Percentiles rank a stretch among this genome's conserved stretches.
These are phyloP conservation scores for Phaeosphaeria sp. DNA, from an alignment of 2,329 filamentous ascomycete species.

Conservation along the genomic window DNA sequence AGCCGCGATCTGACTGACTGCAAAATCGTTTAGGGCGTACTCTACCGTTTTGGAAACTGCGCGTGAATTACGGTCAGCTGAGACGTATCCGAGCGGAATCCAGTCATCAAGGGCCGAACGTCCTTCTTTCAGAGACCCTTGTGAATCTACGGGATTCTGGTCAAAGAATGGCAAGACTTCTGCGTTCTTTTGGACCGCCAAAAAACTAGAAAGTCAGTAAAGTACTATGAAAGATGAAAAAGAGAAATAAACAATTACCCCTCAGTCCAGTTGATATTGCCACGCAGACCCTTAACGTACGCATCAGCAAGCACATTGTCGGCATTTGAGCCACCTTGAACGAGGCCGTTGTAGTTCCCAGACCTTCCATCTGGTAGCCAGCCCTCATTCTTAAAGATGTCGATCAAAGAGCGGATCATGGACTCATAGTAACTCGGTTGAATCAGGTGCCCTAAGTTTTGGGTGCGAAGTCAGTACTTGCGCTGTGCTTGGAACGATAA, in stretches of 20 bases:
- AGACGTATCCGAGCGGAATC: slow-evolving; percentile 52
- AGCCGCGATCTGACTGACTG: slow-evolving; percentile 49
- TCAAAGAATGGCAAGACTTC: slow-evolving; percentile 58
- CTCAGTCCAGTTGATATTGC: slow-evolving; percentile 71
- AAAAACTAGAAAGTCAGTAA: no score
- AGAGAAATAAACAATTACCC: no score
- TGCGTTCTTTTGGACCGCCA: slow-evolving; percentile 74
- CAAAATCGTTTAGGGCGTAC: slow-evolving; percentile 54
- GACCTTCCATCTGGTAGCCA: slow-evolving; percentile 73
- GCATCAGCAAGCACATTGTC: slow-evolving; percentile 67
- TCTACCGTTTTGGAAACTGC: slow-evolving; percentile 52
- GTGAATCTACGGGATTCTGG: slow-evolving; percentile 41
- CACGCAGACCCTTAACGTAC: slow-evolving; percentile 68
- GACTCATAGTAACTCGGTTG: slow-evolving; percentile 68
- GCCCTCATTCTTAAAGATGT: slow-evolving; percentile 66
- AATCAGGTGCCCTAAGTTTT: no score
- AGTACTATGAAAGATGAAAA: no score
- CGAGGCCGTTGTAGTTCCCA: slow-evolving; percentile 62
- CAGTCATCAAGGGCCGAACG: slow-evolving; percentile 52
- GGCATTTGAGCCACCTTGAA: slow-evolving; percentile 46
- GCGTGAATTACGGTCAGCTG: slow-evolving; percentile 46
- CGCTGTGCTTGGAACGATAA: no score
- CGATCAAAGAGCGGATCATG: slow-evolving; percentile 74
- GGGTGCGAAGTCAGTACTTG: no score
- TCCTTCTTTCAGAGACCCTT: slow-evolving; percentile 51